phyloP scores from a whole-genome alignment of 129 eudicot species.

The Tagetes patula region DNA sequence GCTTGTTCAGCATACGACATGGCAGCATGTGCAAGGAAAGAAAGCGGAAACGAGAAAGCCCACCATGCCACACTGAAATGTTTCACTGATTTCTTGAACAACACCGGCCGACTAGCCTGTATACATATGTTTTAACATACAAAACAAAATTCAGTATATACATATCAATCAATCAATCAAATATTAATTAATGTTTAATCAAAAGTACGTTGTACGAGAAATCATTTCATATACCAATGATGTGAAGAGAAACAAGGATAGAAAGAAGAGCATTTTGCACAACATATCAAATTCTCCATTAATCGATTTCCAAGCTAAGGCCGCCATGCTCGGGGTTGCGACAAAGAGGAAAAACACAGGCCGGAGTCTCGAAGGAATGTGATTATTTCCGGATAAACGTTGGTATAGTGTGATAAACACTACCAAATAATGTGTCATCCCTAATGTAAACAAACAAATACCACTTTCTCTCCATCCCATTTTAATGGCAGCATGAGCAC shows the following conservation, averaged over 20 bases:
- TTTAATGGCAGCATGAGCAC: slow-evolving; percentile 59
- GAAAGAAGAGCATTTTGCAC: slow-evolving; percentile 65
- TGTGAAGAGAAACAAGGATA: slow-evolving; percentile 55
- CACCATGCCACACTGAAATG: slow-evolving; percentile 62
- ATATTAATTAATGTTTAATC: too few relatives aligned
- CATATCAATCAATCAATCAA: too few relatives aligned
- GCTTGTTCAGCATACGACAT: slow-evolving; percentile 39
- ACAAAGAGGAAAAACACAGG: slow-evolving; percentile 61
- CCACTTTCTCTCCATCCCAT: slow-evolving; percentile 67
- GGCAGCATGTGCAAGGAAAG: slow-evolving; percentile 49
- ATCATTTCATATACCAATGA: slow-evolving; percentile 49
- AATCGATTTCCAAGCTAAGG: slow-evolving; percentile 66
- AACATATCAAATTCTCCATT: slow-evolving; percentile 42
- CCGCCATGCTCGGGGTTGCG: slow-evolving; percentile 69
- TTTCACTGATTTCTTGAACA: slow-evolving; percentile 57
- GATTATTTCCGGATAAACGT: slow-evolving; percentile 50
- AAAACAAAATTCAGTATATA: neutral
- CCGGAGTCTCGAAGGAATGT: slow-evolving; percentile 53
- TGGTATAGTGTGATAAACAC: slow-evolving; percentile 70
- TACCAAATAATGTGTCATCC: slow-evolving; percentile 69
- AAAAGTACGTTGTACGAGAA: neutral
- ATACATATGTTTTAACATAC: neutral
- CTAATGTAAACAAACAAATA: slow-evolving; percentile 53
- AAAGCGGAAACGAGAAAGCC: slow-evolving; percentile 60
- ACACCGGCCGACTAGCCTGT: slow-evolving; percentile 45